Evolutionary conservation across 169 alveolate species (phyloP), one percentile per base, ranked within the genome.

Genomic region (Neospora caninum): DNA sequence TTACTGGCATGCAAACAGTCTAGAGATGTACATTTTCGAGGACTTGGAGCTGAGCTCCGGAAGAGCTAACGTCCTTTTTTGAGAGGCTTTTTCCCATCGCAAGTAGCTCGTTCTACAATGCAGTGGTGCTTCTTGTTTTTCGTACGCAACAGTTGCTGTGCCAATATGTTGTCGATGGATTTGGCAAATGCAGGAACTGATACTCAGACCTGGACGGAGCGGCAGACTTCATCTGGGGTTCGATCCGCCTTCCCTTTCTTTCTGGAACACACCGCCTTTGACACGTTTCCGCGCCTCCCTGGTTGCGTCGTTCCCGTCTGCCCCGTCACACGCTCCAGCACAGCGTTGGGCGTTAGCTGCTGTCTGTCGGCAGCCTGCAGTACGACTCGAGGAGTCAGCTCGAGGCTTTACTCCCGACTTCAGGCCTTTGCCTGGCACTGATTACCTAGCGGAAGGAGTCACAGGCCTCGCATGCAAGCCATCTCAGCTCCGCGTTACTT

Each of bases 271-370:
- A 9, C 18, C 34, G 1, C 89, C 89, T 9, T 22, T 42, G 54
- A 41, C 67, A 31, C 20, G 0, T 13, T 42, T 82, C 13, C 69
- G 64, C 69, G 89, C 54, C 22, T 82, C 7, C 27, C 41, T 82
- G 69, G 64, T 82, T 43, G 89, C 41, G 38, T 42, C 67, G 69
- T 82, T 82, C 36, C 89, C 89, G 38, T 82, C 64, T 13, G 89
- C 89, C 34, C 89, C 89, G 22, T 13, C 38, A 49, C 36, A 27
- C 38, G 39, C 89, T 9, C 64, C 36, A 20, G 42, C n/a, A 49
- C 53, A 82, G 89, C 67, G 89, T 49, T 82, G 89, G 89, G 38
- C 18, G 7, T 22, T 82, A 16, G 38, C n/a, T 9, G 89, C 89
- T 1, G 4, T 39, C 42, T 82, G 89, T 67, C 31, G 89, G 4